Base-by-base conservation (phyloP, 2,329 filamentous ascomycete species). In the Hypoxylon sp. region DNA sequence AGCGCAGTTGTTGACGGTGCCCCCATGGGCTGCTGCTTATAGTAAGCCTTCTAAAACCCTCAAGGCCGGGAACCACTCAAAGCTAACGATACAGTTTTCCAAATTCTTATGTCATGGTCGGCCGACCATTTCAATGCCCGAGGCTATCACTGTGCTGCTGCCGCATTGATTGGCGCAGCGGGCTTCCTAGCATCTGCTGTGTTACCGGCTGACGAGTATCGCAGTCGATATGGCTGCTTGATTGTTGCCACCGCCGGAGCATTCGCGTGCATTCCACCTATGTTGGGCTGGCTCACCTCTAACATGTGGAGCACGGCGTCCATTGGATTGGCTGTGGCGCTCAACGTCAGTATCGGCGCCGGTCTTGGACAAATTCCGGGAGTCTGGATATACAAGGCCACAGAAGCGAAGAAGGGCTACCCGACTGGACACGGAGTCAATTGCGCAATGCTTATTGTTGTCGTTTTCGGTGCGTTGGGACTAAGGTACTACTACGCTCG, bases 351-450 rank as follows among this genome's bases (percentile, higher is more conserved):
- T 1, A 84, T 91, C 31, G 85, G 85, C 53, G 90, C 89, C 0
- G 90, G 89, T 0, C 84, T 90, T 0, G 91, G 91, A 0, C 91
- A 93, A 77, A 93, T 93, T 44, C 86, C 88, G 0, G 91, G 90
- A 0, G 89, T 92, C 0, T 93, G 90, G 90, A 92, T 92, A 68
- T 93, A 92, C 79, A 91, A 90, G 74, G 82, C 86, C 0, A 80
- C 86, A 10, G 89, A 93, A 77, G 85, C 84, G 17, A 77, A 80
- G 21, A 79, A 72, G 8, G 91, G 91, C 0, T 93, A 91, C 75
- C 89, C 89, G 0, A 92, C 90, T 0, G 91, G 91, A 0, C 90
- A 93, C 75, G 82, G 85, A 1, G 82, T 80, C 0, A 87, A 87
- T 1, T 85, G 87, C 63, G 73, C 88, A 4, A 79, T 82, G 3